Percentiles rank a stretch among this genome's conserved stretches.
These are phyloP conservation scores for Verticillium alfalfae DNA, from an alignment of 2,329 filamentous ascomycete species.

Conservation along the genomic window DNA sequence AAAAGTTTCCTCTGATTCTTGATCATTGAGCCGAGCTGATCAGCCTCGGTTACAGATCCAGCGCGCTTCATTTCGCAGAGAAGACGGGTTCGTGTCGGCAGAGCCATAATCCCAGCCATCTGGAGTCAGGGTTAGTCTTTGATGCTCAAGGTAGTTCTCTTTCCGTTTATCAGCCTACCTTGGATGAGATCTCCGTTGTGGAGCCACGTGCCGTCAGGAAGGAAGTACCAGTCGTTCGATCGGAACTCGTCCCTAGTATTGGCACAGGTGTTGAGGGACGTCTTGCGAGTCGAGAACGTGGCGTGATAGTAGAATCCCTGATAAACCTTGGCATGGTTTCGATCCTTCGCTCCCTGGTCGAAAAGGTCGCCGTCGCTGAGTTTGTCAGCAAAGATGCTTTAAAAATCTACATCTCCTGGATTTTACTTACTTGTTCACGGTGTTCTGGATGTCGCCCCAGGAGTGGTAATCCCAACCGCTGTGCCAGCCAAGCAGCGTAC, in stretches of 20 bases:
- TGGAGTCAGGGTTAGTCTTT: background rate
- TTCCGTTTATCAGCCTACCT: background rate
- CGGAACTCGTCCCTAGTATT: background rate
- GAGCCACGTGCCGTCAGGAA: background rate
- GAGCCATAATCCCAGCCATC: background rate
- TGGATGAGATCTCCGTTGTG: background rate
- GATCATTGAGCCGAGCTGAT: background rate
- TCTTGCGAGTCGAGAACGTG: background rate
- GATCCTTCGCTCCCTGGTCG: constrained; percentile 3
- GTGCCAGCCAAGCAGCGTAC: constrained; percentile 4
- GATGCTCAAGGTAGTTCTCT: too few species aligned
- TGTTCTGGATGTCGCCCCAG: constrained; percentile 15
- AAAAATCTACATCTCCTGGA: background rate
- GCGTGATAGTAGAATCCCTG: background rate
- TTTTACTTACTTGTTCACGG: constrained; percentile 11
- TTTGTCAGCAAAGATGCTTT: constrained; percentile 6
- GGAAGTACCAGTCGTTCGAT: background rate
- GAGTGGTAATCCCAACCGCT: constrained; percentile 4
- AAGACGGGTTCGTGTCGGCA: background rate
- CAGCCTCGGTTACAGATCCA: background rate
- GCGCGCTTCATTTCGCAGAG: background rate
- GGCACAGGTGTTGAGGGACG: background rate
- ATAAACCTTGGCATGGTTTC: constrained; percentile 13
- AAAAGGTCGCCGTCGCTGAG: background rate
- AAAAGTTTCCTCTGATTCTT: too few species aligned